Base-by-base conservation (phyloP, 768 basidiomycete genomes). In the Termitomyces sp. region DNA sequence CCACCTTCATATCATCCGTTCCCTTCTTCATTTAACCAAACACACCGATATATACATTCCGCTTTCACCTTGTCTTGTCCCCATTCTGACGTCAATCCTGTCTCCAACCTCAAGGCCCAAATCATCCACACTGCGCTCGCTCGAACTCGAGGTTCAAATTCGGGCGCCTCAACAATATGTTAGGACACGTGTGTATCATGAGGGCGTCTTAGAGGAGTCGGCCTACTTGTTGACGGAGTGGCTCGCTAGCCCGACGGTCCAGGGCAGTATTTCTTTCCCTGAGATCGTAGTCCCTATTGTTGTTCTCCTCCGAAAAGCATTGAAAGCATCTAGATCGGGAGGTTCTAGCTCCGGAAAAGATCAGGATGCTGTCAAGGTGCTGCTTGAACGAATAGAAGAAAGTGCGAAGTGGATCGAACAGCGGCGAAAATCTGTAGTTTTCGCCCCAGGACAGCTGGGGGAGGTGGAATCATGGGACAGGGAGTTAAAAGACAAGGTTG, bases 181-280 rank as follows among this genome's bases (percentile, higher is more conserved):
- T 52, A 88, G 87, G 66, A 98, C 96, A 2, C 84, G 88, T 4
- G 83, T 96, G 26, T 94, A 94, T 69, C 76, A 80, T 48, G 95
- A 97, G 65, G 86, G 83, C 0, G 71, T 97, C 41, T 78, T 85
- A 3, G 95, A 98, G 54, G 97, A 98, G 71, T 74, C 87, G 16
- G 70, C 79, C 5, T 96, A 83, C 71, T 71, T 92, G 28, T 76
- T 96, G 24, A 86, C 86, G 1, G 93, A 94, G 65, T 94, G 90
- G 85, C 83, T 94, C 54, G 79, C 85, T 32, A 86, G 83, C 33
- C 63, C 72, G 9, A 74, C 83, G 0, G 85, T 95, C 0, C 88
- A 92, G 50, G 88, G 85, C 1, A 91, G 88, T 70, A 86, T 98
- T 58, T 92, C 92, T 0, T 98, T 97, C 79, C 96, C 97, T 2